These are phyloP conservation scores for Xylaria scruposa DNA, from an alignment of 495 filamentous ascomycete genomes.

Conservation along the genomic window DNA sequence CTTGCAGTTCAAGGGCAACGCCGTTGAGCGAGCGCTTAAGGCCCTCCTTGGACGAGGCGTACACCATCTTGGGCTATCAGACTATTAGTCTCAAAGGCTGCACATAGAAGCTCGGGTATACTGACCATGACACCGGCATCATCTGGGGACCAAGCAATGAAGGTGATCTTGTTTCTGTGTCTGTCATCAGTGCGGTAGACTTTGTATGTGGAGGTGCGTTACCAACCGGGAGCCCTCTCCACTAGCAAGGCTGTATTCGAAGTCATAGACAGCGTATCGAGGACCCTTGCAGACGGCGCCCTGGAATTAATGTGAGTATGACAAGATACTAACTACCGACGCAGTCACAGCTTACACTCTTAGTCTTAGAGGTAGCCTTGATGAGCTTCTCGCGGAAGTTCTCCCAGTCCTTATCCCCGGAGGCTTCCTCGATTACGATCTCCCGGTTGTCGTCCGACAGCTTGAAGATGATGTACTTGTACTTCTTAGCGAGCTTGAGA, in stretches of 20 bases:
- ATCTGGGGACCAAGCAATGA: constrained; percentile 92
- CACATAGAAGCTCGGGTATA: constrained; percentile 30
- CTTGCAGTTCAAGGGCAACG: constrained; percentile 83
- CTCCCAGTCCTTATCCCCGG: constrained; percentile 68
- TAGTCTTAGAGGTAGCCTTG: constrained; percentile 61
- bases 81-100: constrained; percentile 27
- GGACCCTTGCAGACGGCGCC: constrained; percentile 73
- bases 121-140: constrained; percentile 81
- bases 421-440: constrained; percentile 80
- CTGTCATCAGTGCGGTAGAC: constrained; percentile 29
- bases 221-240: constrained; percentile 84
- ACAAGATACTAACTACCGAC: not conserved
- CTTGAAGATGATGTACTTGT: constrained; percentile 98
- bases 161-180: constrained; percentile 89
- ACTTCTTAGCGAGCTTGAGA: constrained; percentile 84
- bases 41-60: constrained; percentile 92
- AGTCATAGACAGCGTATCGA: constrained; percentile 91
- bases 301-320: constrained; percentile 39
- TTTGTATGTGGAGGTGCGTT: not conserved
- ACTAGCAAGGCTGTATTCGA: constrained; percentile 78
- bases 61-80: constrained; percentile 87
- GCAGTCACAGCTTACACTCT: constrained; percentile 40
- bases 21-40: constrained; percentile 88
- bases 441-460: constrained; percentile 90
- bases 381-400: constrained; percentile 81